Base-by-base conservation (phyloP, 1,284 basidiomycete genomes). In the Rhodotorula sp. region DNA sequence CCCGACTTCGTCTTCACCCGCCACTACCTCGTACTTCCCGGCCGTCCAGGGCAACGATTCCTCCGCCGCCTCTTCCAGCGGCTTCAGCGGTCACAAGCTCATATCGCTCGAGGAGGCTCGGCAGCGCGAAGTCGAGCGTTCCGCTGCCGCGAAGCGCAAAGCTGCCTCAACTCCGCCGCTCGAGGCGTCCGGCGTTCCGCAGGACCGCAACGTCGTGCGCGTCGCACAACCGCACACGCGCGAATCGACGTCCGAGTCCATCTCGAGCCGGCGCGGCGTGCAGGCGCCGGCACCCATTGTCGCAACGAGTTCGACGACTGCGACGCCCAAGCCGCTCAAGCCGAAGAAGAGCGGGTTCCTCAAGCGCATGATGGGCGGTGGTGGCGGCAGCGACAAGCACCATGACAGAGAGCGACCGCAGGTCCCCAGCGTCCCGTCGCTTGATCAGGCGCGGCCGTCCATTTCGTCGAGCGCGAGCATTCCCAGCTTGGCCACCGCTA, bases 21-120 rank as follows among this genome's bases (percentile, higher is more conserved):
- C 9, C 34, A 25, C 44, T 17, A 27, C 44, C 17, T 64, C 61
- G 45, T 73, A 73, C 68, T 73, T 73, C 59, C 55, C 68, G n/a
- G 34, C 65, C 17, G 54, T 62, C 0, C 67, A 68, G 1, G 68
- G 65, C 21, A 44, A 16, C 2, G 25, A 5, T 7, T 25, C 34
- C 58, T 45, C 27, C 53, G 57, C 8, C 23, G 46, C 17, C 42
- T 5, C 34, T 46, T 9, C 63, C 46, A 17, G 42, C 27, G 53
- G 61, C 23, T 71, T 64, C 57, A 57, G 46, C 25, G 59, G 59
- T 17, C 71, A 74, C 68, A 68, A 70, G 48, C 70, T 76, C 44
- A 76, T 76, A 61, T 76, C 74, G 50, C 70, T 76, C 46, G 68
- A 72, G 17, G 70, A 74, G 41, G 74, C 74, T 1, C 65, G 73